Conservation (phyloP, 2,329 filamentous ascomycete species). For the Cryphonectria japonica region DNA sequence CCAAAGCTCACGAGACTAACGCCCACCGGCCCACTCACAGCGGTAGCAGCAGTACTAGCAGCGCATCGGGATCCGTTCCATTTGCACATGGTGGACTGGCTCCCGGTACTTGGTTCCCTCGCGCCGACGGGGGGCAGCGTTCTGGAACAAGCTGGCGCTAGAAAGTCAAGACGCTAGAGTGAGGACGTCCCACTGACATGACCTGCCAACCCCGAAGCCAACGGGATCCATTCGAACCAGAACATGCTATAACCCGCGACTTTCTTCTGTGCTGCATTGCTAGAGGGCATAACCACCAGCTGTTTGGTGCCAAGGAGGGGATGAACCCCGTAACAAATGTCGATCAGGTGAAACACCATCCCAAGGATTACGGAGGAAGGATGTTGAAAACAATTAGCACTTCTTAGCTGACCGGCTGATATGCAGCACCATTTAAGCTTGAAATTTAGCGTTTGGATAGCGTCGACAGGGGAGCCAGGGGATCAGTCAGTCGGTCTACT, state of each 20-base stretch:
- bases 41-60: not conserved
- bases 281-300: not conserved
- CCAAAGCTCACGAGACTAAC: not conserved
- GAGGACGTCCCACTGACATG: not conserved
- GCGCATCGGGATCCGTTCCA: no score
- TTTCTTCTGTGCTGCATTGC: not conserved
- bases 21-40: not conserved
- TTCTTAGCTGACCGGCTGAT: not conserved
- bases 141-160: not conserved
- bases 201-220: not conserved
- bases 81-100: not conserved
- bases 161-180: not conserved
- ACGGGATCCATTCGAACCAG: not conserved
- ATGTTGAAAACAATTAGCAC: not conserved
- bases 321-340: not conserved
- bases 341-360: not conserved
- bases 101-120: not conserved
- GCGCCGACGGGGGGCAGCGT: no score
- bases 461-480: not conserved
- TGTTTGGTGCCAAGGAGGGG: not conserved
- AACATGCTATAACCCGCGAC: not conserved
- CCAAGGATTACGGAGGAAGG: not conserved
- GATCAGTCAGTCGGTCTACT: not conserved
- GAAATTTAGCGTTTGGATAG: conserved; percentile 12
- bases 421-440: conserved; percentile 13